These are phyloP conservation scores for Fusarium torreyae DNA, from an alignment of 2,329 filamentous ascomycete genomes.

Conservation along the genomic window DNA sequence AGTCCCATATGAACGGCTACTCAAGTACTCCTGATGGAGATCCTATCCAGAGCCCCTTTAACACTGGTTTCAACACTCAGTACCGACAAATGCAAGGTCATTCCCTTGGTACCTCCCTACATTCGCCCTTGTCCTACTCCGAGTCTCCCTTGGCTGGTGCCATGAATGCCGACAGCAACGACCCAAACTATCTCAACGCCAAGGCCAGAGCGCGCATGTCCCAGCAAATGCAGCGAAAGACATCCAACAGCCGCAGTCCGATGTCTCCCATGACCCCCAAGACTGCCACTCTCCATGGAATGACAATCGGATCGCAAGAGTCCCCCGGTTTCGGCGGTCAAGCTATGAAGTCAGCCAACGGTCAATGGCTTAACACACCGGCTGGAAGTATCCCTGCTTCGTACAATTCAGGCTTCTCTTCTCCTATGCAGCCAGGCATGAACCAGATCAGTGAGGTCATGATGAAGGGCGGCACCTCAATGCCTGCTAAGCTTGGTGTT, in stretches of 20 bases:
- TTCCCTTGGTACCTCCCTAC: conserved; percentile 67
- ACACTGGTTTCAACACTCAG: conserved; percentile 84
- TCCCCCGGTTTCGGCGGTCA: conserved; percentile 81
- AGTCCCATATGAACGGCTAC: conserved; percentile 82
- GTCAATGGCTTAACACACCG: conserved; percentile 90
- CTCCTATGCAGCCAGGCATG: conserved; percentile 78
- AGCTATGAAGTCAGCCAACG: conserved; percentile 89
- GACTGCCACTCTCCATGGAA: conserved; percentile 80
- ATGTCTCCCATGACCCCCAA: conserved; percentile 83
- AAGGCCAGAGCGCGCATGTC: conserved; percentile 73
- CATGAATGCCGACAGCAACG: conserved; percentile 64
- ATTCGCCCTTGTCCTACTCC: conserved; percentile 59
- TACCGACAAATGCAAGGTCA: conserved; percentile 79
- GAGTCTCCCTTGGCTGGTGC: conserved; percentile 62
- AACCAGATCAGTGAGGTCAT: conserved; percentile 91
- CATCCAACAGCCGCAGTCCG: conserved; percentile 77
- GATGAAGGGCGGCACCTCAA: conserved; percentile 87
- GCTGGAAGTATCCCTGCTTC: conserved; percentile 85
- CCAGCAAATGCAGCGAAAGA: conserved; percentile 78
- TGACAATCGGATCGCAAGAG: conserved; percentile 78
- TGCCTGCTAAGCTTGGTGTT: conserved; percentile 87
- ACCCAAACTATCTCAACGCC: conserved; percentile 72
- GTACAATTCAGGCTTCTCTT: conserved; percentile 89
- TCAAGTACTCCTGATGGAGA: conserved; percentile 93
- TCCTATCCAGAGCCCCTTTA: conserved; percentile 92